These are phyloP conservation scores for sunflower (Helianthus annuus) DNA, from an alignment of 129 eudicot species.

Conservation along the genomic window HanXRQr2.0-SUNRISE NC_035436.2:72800723-72801222, in stretches of 20 bases:
- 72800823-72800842: conserved; percentile 97
- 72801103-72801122: conserved; percentile 91
- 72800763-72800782: conserved; percentile 30
- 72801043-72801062: conserved; percentile 87
- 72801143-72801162: conserved; percentile 78
- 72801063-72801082: conserved; percentile 92
- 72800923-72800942: conserved; percentile 52
- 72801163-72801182: conserved; percentile 58
- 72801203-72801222: background rate
- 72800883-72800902: conserved; percentile 57
- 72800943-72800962: conserved; percentile 40
- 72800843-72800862: conserved; percentile 86
- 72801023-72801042: conserved; percentile 91
- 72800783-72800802: conserved; percentile 19
- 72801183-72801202: background rate
- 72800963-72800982: conserved; percentile 21
- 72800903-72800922: conserved; percentile 37
- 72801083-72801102: conserved; percentile 90
- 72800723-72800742: too few species aligned
- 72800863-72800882: conserved; percentile 52
- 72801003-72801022: conserved; percentile 91
- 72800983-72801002: conserved; percentile 95
- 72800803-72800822: background rate
- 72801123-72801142: conserved; percentile 95
- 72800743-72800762: conserved; percentile 37